Evolutionary conservation across 2,329 filamentous ascomycete genomes (phyloP), one percentile per base, ranked within the genome.

Genomic region (Periconia sp.): DNA sequence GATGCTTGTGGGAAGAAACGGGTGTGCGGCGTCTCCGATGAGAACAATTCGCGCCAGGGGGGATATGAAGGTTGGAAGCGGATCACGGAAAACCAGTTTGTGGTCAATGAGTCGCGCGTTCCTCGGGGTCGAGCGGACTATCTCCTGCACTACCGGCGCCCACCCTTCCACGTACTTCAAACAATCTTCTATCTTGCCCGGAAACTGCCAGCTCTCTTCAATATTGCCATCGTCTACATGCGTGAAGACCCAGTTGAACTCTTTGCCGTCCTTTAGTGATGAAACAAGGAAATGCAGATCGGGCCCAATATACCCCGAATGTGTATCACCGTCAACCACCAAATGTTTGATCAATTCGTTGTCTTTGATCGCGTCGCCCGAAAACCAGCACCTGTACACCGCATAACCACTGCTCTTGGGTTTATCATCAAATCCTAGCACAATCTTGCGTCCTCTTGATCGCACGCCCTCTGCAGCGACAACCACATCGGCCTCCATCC

Each of bases 391-490:
- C 6, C 80, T 71, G 65, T 79, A 83, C 47, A 81, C 81, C 1
- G 81, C 80, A 56, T 82, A 83, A 0, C 81, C 81, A 41, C 76
- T 79, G 41, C 76, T 78, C 63, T 81, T 81, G 1, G 79, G 79
- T 41, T 78, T 77, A 54, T 82, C 80, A 30, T 77, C 72, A 35
- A 80, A 81, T 1, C 81, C 80, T 2, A 83, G 73, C 15, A 83
- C 81, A 9, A 82, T 75, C 55, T 78, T 78, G 31, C 81, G 69
- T 0, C 81, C 78, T n/a, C 77, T 74, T 17, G 76, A 79, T 56
- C 81, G 77, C 51, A 83, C 81, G 6, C 80, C 76, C 63, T 83
- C 81, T 2, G 79, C 80, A 8, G 79, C 81, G 23, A 83, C 69
- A 3, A 83, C 74, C 0, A 82, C 62, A 61, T 83, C 79, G 0